phyloP scores from a whole-genome alignment of 805 yeast genomes.

The Zygotorulaspora chibaensis region DNA sequence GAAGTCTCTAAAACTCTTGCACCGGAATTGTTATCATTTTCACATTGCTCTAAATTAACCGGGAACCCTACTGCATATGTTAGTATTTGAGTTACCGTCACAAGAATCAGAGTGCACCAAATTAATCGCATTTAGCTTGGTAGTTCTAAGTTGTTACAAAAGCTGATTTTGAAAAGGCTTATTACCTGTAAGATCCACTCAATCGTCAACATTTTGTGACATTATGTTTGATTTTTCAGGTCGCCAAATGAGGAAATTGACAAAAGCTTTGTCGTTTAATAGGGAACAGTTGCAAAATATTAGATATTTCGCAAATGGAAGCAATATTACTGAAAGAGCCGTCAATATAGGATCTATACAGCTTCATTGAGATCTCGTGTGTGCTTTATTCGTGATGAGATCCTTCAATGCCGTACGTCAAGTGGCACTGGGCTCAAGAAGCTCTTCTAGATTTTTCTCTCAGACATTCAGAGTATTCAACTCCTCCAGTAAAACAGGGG shows the following conservation, averaged over 20 bases:
- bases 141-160: too few species aligned
- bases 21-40: not conserved
- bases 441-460: slow-evolving; percentile 5
- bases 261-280: not conserved
- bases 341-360: slow-evolving; percentile 1
- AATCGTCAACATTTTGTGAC: slow-evolving; percentile 1
- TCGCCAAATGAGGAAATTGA: not conserved
- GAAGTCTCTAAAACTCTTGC: not conserved
- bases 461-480: slow-evolving; percentile 3
- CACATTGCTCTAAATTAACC: not conserved
- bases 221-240: not conserved
- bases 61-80: not conserved
- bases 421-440: not conserved
- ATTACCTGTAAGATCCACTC: not conserved
- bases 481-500: slow-evolving; percentile 1
- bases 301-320: not conserved
- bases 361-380: not conserved
- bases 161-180: not conserved
- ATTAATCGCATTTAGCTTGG: not conserved
- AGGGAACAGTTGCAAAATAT: not conserved
- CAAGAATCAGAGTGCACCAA: not conserved
- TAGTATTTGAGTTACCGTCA: not conserved
- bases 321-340: not conserved
- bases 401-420: not conserved
- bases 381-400: slow-evolving; percentile 1